Evolutionary conservation across 768 basidiomycete species (phyloP).

Genomic region (Fibroporia radiculosa): DNA sequence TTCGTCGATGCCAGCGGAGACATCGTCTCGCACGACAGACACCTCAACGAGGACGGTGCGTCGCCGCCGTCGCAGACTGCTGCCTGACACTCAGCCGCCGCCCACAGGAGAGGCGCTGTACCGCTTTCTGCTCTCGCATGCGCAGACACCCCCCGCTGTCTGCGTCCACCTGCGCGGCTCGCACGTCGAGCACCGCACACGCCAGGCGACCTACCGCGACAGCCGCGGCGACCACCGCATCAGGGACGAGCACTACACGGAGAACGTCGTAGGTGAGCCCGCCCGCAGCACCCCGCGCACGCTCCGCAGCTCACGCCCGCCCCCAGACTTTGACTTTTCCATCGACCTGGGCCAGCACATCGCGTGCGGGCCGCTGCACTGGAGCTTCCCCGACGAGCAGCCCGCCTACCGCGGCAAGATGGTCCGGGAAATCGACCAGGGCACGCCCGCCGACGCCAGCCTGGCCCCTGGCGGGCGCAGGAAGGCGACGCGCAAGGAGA

Average conservation of each 20-base stretch:
- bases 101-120: conserved; percentile 59
- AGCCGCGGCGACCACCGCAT: conserved; percentile 26
- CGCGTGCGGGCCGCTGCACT: conserved; percentile 37
- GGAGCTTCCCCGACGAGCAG: conserved; percentile 54
- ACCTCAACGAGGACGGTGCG: conserved; percentile 58
- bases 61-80: background rate
- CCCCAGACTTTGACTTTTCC: conserved; percentile 52
- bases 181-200: conserved; percentile 46
- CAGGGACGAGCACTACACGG: conserved; percentile 44
- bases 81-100: conserved; percentile 6
- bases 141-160: conserved; percentile 36
- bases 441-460: background rate
- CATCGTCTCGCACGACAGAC: conserved; percentile 62
- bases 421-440: conserved; percentile 45
- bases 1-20: conserved; percentile 39
- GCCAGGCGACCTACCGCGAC: conserved; percentile 33
- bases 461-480: conserved; percentile 17
- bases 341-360: conserved; percentile 45
- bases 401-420: conserved; percentile 61
- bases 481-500: conserved; percentile 35
- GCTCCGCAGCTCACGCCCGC: background rate
- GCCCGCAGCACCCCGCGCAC: background rate
- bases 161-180: conserved; percentile 44
- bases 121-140: conserved; percentile 60
- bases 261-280: conserved; percentile 38